Base-by-base conservation (phyloP, 2,329 filamentous ascomycete species). In the Colletotrichum spaethianum region DNA sequence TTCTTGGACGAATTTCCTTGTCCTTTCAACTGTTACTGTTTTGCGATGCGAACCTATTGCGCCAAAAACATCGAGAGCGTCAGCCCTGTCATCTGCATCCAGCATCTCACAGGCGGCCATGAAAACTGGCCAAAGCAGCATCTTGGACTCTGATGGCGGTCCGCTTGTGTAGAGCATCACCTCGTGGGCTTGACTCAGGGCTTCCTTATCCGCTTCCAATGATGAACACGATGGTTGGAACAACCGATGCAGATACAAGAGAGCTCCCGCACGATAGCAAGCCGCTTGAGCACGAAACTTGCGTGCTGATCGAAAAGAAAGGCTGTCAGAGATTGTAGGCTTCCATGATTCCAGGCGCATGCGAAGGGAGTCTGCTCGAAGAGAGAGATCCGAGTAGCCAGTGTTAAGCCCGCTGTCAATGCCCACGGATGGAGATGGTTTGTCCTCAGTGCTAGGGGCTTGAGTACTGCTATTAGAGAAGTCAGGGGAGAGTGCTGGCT, bases 81-180 rank as follows among this genome's bases (percentile, higher is more conserved):
- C 66, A 7, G 61, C 63, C 28, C 79, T 63, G 60, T 80, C 79
- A 16, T 75, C 75, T 5, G 70, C 62, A 40, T 62, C 74, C 18
- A 53, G 33, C 73, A 80, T 63, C 52, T 81, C 79, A 44, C 76
- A 79, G 11, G 76, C 74, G 1, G 77, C 78, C 4, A 80, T 63
- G 63, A 80, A 77, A 4, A 78, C 74, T 3, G 79, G 78, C 79
- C 78, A 81, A 14, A 79, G 59, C 9, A 78, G 74, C 63, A 79
- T 77, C 62, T 77, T 77, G 23, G 79, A 61, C 63, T 80, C 77
- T 4, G 76, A 76, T 1, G 75, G 68, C 7, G 70, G 70, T 2
- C 69, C 75, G 31, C 62, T 75, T 2, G 75, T 74, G 69, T 79
- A 76, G 33, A 77, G 70, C 53, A 80, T 70, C n/a, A 80, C 73